A percentile compares a stretch with the other conserved stretches of the same genome.
These are phyloP conservation scores for Aristolochia californica DNA, from an alignment of 164 flowering plant species.

Conservation along the genomic window DNA sequence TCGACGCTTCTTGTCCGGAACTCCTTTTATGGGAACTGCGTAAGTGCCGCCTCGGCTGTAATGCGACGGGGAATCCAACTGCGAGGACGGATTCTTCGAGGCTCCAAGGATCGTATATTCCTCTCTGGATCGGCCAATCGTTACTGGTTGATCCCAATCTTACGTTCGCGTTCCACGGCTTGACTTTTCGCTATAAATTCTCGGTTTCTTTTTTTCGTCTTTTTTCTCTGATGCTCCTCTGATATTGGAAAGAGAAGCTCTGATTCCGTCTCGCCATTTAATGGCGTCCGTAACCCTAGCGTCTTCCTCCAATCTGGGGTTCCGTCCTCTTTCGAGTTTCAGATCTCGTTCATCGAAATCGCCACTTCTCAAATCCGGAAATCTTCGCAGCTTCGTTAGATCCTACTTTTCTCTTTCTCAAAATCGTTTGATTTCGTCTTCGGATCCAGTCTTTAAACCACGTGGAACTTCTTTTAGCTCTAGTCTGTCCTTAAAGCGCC, in stretches of 20 bases:
- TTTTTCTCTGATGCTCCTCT: constrained; percentile 1
- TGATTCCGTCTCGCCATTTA: neutral
- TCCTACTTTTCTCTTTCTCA: constrained; percentile 8
- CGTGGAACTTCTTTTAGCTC: constrained; percentile 1
- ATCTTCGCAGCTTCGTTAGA: constrained; percentile 9
- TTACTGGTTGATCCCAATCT: no score
- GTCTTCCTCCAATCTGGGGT: constrained; percentile 17
- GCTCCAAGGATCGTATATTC: no score
- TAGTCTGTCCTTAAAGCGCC: constrained; percentile 4
- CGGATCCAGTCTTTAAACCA: neutral
- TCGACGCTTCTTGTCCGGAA: no score
- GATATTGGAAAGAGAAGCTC: constrained; percentile 1
- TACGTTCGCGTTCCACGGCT: no score
- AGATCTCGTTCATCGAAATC: constrained; percentile 18
- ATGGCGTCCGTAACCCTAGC: neutral
- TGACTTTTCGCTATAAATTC: neutral
- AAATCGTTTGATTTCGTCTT: neutral
- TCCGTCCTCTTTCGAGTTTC: constrained; percentile 16
- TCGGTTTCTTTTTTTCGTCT: neutral
- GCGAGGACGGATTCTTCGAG: no score
- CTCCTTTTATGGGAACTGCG: no score
- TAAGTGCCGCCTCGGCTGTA: no score
- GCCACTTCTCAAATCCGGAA: constrained; percentile 1
- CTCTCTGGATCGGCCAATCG: no score
- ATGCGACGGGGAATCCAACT: no score